These are phyloP conservation scores for Colletotrichum spinosum DNA, from an alignment of 2,329 filamentous ascomycete genomes.

Conservation along the genomic window DNA sequence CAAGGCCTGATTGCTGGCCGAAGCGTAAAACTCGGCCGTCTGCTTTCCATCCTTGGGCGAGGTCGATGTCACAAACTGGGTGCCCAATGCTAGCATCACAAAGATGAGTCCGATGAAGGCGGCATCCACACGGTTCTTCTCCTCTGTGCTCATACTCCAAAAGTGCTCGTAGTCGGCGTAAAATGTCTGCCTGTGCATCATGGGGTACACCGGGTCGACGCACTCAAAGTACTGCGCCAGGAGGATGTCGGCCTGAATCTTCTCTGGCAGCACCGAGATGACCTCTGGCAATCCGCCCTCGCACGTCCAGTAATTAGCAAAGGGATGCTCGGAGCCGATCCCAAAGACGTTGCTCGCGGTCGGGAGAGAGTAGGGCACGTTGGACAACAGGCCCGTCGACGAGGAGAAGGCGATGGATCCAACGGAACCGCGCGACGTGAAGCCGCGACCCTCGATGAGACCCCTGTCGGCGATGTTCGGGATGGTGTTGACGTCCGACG, in stretches of 20 bases:
- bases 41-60: constrained; percentile 74
- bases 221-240: constrained; percentile 73
- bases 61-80: constrained; percentile 76
- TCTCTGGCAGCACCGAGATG: constrained; percentile 79
- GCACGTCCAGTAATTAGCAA: constrained; percentile 88
- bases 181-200: constrained; percentile 81
- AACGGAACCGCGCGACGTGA: constrained; percentile 61
- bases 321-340: constrained; percentile 82
- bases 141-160: constrained; percentile 70
- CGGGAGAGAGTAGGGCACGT: constrained; percentile 77
- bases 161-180: constrained; percentile 84
- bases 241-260: constrained; percentile 79
- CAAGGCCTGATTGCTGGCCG: constrained; percentile 81
- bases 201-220: constrained; percentile 84
- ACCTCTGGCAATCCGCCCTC: constrained; percentile 81
- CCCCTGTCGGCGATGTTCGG: constrained; percentile 69
- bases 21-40: constrained; percentile 85
- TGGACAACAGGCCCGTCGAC: constrained; percentile 74
- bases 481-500: constrained; percentile 52
- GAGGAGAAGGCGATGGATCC: constrained; percentile 49
- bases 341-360: constrained; percentile 83
- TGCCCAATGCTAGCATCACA: constrained; percentile 81
- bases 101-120: constrained; percentile 80
- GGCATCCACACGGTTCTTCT: constrained; percentile 73
- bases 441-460: constrained; percentile 57